Percentiles rank a stretch among this genome's conserved stretches.
These are phyloP conservation scores for Thamnidium elegans DNA, from an alignment of 192 early-diverging fungal species.

Conservation along the genomic window DNA sequence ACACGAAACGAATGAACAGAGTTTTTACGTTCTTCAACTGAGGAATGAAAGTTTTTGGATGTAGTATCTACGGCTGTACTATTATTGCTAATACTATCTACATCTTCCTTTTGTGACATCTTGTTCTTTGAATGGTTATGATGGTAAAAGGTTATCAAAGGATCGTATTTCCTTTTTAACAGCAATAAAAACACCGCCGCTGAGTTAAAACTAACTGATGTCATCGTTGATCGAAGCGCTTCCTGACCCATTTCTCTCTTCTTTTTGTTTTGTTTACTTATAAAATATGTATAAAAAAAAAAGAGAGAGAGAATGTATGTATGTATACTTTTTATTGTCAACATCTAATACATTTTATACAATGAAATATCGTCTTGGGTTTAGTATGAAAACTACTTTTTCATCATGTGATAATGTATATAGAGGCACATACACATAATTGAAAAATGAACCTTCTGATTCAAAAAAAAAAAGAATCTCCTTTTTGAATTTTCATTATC, in stretches of 20 bases:
- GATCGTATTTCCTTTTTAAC: slow-evolving; percentile 7
- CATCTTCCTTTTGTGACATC: background rate
- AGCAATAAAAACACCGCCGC: slow-evolving; percentile 13
- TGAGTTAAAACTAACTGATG: background rate
- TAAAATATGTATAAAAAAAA: background rate
- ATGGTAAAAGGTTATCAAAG: slow-evolving; percentile 7
- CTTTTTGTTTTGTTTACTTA: background rate
- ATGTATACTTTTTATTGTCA: too few relatives aligned
- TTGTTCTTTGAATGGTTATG: background rate
- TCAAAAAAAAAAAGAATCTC: too few relatives aligned
- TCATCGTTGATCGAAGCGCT: background rate
- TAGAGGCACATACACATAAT: too few relatives aligned
- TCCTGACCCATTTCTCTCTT: slow-evolving; percentile 1
- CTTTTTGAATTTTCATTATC: too few relatives aligned
- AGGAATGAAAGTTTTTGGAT: background rate
- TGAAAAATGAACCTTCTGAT: too few relatives aligned
- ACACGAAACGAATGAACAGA: background rate
- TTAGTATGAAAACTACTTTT: too few relatives aligned
- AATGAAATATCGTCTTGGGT: too few relatives aligned
- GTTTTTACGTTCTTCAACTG: slow-evolving; percentile 1
- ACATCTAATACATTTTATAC: too few relatives aligned
- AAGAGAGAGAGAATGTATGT: background rate
- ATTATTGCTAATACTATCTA: background rate
- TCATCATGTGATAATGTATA: too few relatives aligned
- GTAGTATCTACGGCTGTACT: background rate